Conservation (phyloP, 441 rosid species). For the Jatropha multifida region DNA sequence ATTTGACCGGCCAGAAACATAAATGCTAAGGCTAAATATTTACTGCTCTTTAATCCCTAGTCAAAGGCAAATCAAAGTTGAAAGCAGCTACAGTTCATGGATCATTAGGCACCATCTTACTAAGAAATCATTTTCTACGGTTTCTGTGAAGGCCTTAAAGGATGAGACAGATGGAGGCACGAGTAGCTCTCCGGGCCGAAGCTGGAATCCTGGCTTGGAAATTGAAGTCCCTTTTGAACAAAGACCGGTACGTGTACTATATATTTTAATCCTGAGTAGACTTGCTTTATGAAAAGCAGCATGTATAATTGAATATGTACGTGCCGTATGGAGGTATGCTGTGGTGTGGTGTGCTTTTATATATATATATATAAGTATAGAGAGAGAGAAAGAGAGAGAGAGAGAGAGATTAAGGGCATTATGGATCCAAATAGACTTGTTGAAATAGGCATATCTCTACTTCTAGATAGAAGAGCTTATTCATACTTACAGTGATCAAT, state of each 20-base stretch:
- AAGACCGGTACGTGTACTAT: slow-evolving; percentile 63
- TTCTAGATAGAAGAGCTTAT: neutral
- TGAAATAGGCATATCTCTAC: neutral
- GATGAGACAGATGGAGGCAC: slow-evolving; percentile 62
- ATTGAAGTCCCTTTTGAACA: slow-evolving; percentile 89
- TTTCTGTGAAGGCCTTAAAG: slow-evolving; percentile 58
- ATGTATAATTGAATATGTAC: neutral
- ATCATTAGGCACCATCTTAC: slow-evolving; percentile 31
- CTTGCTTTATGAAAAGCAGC: neutral
- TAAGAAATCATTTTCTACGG: slow-evolving; percentile 32
- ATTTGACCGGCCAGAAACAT: slow-evolving; percentile 2
- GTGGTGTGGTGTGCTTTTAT: neutral
- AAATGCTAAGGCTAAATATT: slow-evolving; percentile 65
- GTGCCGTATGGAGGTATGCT: too few species aligned
- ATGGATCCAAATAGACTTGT: neutral
- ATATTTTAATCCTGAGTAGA: neutral
- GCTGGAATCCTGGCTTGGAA: slow-evolving; percentile 90
- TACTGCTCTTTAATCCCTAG: slow-evolving; percentile 51
- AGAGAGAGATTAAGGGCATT: too few species aligned
- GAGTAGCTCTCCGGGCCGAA: slow-evolving; percentile 58
- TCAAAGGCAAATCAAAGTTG: slow-evolving; percentile 44
- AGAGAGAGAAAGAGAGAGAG: too few species aligned
- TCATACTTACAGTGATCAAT: slow-evolving; percentile 1
- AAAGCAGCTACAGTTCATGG: slow-evolving; percentile 42
- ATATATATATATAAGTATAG: too few species aligned